A percentile compares a stretch with the other conserved stretches of the same genome.
Evolutionary conservation across 768 basidiomycete genomes (phyloP).

Genomic region (Russula sp.): DNA sequence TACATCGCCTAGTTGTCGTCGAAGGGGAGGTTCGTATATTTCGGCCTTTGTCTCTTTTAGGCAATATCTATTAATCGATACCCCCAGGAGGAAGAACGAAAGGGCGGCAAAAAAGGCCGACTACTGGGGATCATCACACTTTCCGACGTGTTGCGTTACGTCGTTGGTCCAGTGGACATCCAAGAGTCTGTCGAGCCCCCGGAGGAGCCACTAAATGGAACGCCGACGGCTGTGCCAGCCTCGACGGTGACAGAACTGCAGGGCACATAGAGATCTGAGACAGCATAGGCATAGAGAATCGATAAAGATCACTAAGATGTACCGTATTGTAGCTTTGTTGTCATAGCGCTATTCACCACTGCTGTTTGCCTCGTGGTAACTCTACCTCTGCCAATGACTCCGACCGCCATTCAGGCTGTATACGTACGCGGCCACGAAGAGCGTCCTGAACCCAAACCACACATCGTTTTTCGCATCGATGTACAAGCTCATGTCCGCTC

Average conservation of each 20-base stretch:
- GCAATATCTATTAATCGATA: background rate
- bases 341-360: background rate
- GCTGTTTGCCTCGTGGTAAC: background rate
- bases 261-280: background rate
- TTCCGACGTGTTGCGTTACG: conserved; percentile 79
- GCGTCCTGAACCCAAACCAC: conserved; percentile 61
- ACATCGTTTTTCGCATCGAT: conserved; percentile 74
- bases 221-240: background rate
- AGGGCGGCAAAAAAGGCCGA: conserved; percentile 75
- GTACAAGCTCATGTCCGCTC: conserved; percentile 84
- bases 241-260: background rate
- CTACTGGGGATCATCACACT: conserved; percentile 83
- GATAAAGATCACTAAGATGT: background rate
- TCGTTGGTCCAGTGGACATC: conserved; percentile 44
- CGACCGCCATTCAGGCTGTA: conserved; percentile 74
- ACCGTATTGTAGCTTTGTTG: conserved; percentile 12
- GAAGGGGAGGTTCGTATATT: conserved; percentile 66
- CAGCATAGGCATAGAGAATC: conserved; percentile 2
- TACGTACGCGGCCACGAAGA: conserved; percentile 64
- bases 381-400: conserved; percentile 24
- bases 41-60: background rate
- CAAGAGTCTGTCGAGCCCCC: conserved; percentile 16
- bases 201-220: conserved; percentile 16
- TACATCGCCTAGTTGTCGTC: conserved; percentile 92
- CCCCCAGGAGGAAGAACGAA: conserved; percentile 66